Conservation (phyloP, 1,139 yeast species). For the Diutina neorugosa region DNA sequence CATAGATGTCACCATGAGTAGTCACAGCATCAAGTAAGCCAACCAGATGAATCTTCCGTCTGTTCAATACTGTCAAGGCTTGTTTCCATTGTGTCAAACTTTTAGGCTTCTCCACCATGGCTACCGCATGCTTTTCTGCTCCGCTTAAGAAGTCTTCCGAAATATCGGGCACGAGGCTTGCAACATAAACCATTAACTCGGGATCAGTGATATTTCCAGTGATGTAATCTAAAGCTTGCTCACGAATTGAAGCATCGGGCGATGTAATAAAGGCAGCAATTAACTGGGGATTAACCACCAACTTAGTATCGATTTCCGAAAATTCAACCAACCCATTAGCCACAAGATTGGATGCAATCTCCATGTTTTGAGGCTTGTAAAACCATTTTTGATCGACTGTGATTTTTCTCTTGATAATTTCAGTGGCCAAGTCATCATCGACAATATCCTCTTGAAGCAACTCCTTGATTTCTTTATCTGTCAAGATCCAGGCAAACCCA, state of each 20-base stretch:
- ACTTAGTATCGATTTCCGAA: neutral
- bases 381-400: neutral
- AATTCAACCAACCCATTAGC: neutral
- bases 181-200: neutral
- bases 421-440: neutral
- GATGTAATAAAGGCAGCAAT: neutral
- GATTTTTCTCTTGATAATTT: neutral
- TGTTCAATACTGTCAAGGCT: neutral
- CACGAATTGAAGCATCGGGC: neutral
- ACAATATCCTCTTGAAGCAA: neutral
- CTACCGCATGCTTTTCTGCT: neutral
- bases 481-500: constrained; percentile 14
- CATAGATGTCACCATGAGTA: constrained; percentile 5
- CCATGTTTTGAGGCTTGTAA: neutral
- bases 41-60: neutral
- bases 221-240: neutral
- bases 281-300: neutral
- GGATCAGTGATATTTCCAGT: neutral
- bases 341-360: neutral
- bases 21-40: neutral
- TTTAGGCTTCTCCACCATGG: neutral
- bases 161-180: neutral
- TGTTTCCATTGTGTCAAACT: neutral
- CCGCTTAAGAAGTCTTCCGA: neutral
- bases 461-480: constrained; percentile 9